Evolutionary conservation across 1,139 yeast species (phyloP), one percentile per base, ranked within the genome.

Genomic region (Yamadazyma taylorii): DNA sequence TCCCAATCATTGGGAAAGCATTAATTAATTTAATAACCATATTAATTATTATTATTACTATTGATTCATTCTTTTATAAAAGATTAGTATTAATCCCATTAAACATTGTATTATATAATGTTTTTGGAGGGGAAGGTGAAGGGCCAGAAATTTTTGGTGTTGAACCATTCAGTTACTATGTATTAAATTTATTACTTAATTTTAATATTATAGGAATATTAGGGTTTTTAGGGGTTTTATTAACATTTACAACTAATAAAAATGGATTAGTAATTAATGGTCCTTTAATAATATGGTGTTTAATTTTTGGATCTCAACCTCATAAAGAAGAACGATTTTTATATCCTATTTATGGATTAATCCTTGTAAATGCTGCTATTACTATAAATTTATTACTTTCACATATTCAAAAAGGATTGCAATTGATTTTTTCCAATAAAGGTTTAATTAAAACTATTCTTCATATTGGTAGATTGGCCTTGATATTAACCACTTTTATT

Each of bases 81-180:
- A 74, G 71, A 38, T 54, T 78, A 7, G 73, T 78, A 5, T 69
- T 85, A 23, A 95, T 90, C 2, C 94, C 97, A 0, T 66, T 81
- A 48, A 90, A 90, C 53, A 90, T 89, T 47, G 84, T 90, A 3
- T 60, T 79, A 27, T 92, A 90, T 60, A 90, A 90, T 54, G 96
- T 90, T 2, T 63, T 89, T 35, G 75, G 84, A 31, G 80, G 88
- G 0, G 75, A 71, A 49, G 86, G 81, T 10, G 73, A 71, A 34
- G 97, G 97, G 0, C 97, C 97, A 0, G 85, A 87, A 44, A 88
- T 90, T 24, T 90, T 89, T 61, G 97, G 97, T 12, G 76, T 78
- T 4, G 97, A 90, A 58, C 90, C 95, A n/a, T 71, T 84, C 64
- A 58, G 69, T 34, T 92, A 87, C 56, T 92, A 90, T 53, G 48